Base-by-base conservation (phyloP, 208 protist species). In the Wallacemonas rigidus region DNA sequence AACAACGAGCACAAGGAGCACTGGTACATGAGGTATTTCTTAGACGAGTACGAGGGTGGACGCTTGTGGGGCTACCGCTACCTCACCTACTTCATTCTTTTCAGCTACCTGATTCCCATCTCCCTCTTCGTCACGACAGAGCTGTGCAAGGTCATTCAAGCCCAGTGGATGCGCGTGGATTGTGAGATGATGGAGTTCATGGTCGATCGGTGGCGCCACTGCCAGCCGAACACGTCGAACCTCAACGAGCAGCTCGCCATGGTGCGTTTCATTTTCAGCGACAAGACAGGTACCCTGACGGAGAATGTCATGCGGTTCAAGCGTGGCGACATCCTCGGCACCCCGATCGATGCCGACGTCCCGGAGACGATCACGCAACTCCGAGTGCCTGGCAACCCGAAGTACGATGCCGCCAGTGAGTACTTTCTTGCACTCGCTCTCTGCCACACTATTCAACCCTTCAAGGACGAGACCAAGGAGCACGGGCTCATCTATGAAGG, bases 221-320 rank as follows among this genome's bases (percentile, higher is more conserved):
- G 92, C 81, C 75, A 73, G 51, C 79, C 91, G 6, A 95, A 95
- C 77, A 97, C 95, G 36, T 97, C 92, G 0, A 95, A 97, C 75
- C 79, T 98, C 8, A 98, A 98, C 80, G 95, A 98, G 82, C 87
- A 96, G 79, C 81, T 97, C 14, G 86, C 87, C 8, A 82, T 96
- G 79, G 82, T 97, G 57, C 78, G 85, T 58, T 94, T 91, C 73
- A 97, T 97, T 64, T 98, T 98, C 72, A 92, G 79, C 17, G 95
- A 97, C 79, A 97, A 97, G 72, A 97, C 95, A 0, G 95, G 93
- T n/a, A 97, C 93, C 9, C 81, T 98, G 11, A 98, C 95, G 39
- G 90, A 97, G 78, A 98, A 97, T 69, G 78, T 90, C 1, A 97
- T 98, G 95, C 80, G 86, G 67, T 97, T 91, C 71, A 92, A 90